These are phyloP conservation scores for Scutellaria barbata DNA, from an alignment of 257 asterid species.

Conservation along the genomic window DNA sequence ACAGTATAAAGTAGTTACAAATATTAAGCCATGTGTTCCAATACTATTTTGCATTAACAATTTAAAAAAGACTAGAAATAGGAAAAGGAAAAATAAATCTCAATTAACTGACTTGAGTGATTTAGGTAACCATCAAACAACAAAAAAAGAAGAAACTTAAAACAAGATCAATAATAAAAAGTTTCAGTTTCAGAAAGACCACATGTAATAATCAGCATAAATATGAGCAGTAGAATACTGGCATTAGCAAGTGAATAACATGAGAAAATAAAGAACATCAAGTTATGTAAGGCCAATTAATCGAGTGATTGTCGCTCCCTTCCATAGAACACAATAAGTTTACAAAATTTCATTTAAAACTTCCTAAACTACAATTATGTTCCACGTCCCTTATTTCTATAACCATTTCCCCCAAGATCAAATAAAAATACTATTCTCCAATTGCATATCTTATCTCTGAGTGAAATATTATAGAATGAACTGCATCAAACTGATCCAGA, in stretches of 20 bases:
- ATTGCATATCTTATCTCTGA: conserved; percentile 7
- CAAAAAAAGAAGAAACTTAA: not conserved
- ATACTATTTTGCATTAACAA: not conserved
- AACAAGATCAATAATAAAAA: not conserved
- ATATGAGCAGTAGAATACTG: conserved; percentile 10
- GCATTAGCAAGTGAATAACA: conserved; percentile 19
- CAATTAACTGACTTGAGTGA: not conserved
- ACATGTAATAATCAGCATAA: not conserved
- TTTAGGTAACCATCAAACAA: not conserved
- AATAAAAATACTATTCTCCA: too few relatives aligned
- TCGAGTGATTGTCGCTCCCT: not conserved
- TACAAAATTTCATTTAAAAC: conserved; percentile 13
- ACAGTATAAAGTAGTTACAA: not conserved
- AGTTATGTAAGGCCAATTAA: not conserved
- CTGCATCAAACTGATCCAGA: not conserved
- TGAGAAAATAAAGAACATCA: not conserved
- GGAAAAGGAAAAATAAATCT: not conserved
- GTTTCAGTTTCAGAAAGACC: conserved; percentile 11
- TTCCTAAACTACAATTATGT: not conserved
- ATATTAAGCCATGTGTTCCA: conserved; percentile 14
- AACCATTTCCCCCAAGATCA: not conserved
- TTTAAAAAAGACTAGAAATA: conserved; percentile 13
- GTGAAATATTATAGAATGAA: conserved; percentile 6
- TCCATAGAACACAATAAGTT: not conserved
- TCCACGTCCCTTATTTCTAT: not conserved